Evolutionary conservation across 306 rosid genomes (phyloP), one percentile per base, ranked within the genome.

Genomic region (Trichosanthes cucumerina): DNA sequence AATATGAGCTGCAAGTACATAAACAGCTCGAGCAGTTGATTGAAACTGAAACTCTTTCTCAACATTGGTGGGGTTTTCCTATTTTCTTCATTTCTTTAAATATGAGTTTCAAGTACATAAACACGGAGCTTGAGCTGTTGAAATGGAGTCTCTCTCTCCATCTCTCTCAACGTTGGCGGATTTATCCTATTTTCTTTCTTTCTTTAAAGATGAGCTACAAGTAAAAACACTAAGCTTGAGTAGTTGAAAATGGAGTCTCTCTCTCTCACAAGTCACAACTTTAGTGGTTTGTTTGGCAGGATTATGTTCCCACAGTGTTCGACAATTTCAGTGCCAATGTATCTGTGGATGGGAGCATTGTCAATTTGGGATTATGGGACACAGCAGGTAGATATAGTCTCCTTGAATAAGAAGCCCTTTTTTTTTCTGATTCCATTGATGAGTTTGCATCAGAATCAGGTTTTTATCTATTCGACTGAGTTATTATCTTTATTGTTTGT

Each of bases 271-370:
- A n/a, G n/a, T 47, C 49, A 53, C 18, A 50, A 56, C 63, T 16
- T 24, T 75, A 41, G 19, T 75, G 31, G 66, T 57, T 85, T 16
- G n/a, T 76, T 76, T 79, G 84, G 79, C 93, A 96, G 99, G 99
- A 96, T 64, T 96, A 96, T 39, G 58, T 91, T 80, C 99, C 99
- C 5, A 96, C 99, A 39, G 99, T 96, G 0, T 96, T 96, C 85
- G 99, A 96, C 88, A 96, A 96, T 73, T 96, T 96, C 79, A 96
- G 99, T 87, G 98, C 99, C 62, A 96, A 96, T 87, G 98, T 96
- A n/a, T 85, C 97, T 66, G 98, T 91, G 88, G 99, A 92, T 88
- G 98, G 99, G 71, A 92, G 59, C 82, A 92, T 92, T 78, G 97
- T 96, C 39, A 96, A 92, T 86, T 83, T 96, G 87, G 98, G 99